Evolutionary conservation across 129 eudicot genomes (phyloP).

Genomic region (Chrysanthemum seticuspe): DNA sequence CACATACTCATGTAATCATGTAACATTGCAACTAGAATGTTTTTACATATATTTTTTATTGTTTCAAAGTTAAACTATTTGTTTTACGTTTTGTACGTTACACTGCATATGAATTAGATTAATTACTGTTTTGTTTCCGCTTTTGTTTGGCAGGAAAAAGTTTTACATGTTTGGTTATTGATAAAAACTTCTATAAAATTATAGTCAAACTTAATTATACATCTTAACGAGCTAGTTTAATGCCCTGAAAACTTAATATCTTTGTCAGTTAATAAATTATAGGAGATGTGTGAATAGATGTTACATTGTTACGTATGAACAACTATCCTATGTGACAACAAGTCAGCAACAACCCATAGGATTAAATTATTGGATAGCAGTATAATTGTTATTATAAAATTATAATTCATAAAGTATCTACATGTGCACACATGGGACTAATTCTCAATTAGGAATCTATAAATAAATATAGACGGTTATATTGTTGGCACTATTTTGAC

Average conservation of each 20-base stretch:
- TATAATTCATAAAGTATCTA: slow-evolving; percentile 3
- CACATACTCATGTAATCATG: neutral
- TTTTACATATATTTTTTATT: neutral
- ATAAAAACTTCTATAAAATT: neutral
- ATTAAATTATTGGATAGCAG: neutral
- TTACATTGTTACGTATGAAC: slow-evolving; percentile 25
- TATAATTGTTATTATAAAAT: slow-evolving; percentile 9
- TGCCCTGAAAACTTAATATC: neutral
- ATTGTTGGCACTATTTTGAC: too few relatives aligned
- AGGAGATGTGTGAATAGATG: slow-evolving; percentile 6
- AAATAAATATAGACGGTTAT: too few relatives aligned
- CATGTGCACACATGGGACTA: slow-evolving; percentile 16
- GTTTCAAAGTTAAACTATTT: too few relatives aligned
- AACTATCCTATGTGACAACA: neutral
- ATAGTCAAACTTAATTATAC: neutral
- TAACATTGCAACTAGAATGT: neutral
- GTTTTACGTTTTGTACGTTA: too few relatives aligned
- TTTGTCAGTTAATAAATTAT: neutral
- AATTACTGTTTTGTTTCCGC: neutral
- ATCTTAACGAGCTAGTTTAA: neutral
- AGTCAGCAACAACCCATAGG: slow-evolving; percentile 11
- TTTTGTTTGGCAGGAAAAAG: neutral
- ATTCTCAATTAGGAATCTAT: neutral
- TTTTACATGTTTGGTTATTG: neutral
- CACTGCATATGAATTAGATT: neutral